A percentile compares a stretch with the other conserved stretches of the same genome.
Conservation (phyloP, 192 early-diverging fungal genomes). For the Entomortierella parvispora region DNA sequence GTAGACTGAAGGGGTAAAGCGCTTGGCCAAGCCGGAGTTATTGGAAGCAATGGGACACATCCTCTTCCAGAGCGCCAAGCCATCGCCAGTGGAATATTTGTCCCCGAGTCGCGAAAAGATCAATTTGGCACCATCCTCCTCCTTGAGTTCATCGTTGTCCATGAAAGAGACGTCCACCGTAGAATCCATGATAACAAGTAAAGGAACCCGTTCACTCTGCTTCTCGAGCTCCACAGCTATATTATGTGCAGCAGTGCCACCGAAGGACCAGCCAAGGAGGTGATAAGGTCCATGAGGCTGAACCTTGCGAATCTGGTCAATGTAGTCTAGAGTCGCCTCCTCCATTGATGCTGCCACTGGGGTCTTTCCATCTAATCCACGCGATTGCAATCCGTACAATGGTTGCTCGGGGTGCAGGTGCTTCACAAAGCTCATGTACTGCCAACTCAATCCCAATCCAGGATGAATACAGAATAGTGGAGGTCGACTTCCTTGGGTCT, state of each 20-base stretch:
- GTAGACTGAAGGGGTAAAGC: neutral
- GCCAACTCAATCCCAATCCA: too few species aligned
- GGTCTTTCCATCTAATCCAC: neutral
- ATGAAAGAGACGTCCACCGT: neutral
- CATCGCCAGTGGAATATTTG: neutral
- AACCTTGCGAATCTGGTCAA: slow-evolving; percentile 2
- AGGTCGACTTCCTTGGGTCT: neutral
- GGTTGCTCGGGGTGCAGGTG: too few species aligned
- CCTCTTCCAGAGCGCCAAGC: neutral
- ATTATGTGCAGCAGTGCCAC: slow-evolving; percentile 9
- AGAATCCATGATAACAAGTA: slow-evolving; percentile 11
- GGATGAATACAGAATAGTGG: slow-evolving; percentile 7
- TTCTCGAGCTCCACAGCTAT: slow-evolving; percentile 17
- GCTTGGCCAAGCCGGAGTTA: neutral
- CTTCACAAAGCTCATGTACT: too few species aligned
- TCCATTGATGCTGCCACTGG: neutral
- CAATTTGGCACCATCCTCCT: neutral
- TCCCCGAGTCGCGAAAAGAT: neutral
- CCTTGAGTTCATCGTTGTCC: neutral
- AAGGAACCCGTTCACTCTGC: slow-evolving; percentile 11
- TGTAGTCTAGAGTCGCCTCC: slow-evolving; percentile 4
- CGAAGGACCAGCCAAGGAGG: slow-evolving; percentile 19
- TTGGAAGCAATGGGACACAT: neutral
- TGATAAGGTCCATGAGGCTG: slow-evolving; percentile 8
- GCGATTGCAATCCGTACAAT: slow-evolving; percentile 1